These are phyloP conservation scores for Erysimum cheiri DNA, from an alignment of 441 rosid species.

Conservation along the genomic window DNA sequence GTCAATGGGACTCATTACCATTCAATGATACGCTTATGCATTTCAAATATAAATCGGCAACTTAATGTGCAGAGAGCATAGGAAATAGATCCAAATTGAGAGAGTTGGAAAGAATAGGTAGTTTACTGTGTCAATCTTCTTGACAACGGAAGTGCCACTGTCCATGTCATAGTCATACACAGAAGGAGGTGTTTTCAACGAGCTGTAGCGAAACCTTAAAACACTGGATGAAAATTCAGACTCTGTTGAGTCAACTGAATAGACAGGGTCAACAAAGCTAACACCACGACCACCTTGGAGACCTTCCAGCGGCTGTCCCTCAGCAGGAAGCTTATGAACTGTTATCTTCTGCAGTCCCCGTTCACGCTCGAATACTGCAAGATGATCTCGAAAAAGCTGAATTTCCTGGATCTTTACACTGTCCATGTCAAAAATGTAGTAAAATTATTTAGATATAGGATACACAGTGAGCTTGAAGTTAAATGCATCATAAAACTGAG, in stretches of 20 bases:
- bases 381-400: conserved; percentile 75
- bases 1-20: conserved; percentile 1
- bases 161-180: conserved; percentile 88
- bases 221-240: conserved; percentile 69
- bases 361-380: conserved; percentile 80
- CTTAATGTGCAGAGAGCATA: conserved; percentile 1
- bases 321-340: conserved; percentile 66
- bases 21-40: not conserved
- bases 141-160: conserved; percentile 68
- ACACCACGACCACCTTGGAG: conserved; percentile 64
- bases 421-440: conserved; percentile 37
- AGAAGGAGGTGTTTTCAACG: conserved; percentile 80
- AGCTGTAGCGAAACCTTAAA: conserved; percentile 80
- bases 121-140: conserved; percentile 76
- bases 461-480: conserved; percentile 7
- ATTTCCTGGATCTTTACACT: conserved; percentile 79
- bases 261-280: conserved; percentile 80
- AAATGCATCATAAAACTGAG: conserved; percentile 1
- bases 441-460: conserved; percentile 28
- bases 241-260: conserved; percentile 56
- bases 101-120: not conserved
- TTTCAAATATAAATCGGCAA: not conserved
- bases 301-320: conserved; percentile 65
- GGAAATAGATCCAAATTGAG: not conserved
- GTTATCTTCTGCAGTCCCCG: conserved; percentile 70